A percentile compares a stretch with the other conserved stretches of the same genome.
Evolutionary conservation across 371 early-diverging fungal genomes (phyloP).

Genomic region (Haplosporangium sp.): DNA sequence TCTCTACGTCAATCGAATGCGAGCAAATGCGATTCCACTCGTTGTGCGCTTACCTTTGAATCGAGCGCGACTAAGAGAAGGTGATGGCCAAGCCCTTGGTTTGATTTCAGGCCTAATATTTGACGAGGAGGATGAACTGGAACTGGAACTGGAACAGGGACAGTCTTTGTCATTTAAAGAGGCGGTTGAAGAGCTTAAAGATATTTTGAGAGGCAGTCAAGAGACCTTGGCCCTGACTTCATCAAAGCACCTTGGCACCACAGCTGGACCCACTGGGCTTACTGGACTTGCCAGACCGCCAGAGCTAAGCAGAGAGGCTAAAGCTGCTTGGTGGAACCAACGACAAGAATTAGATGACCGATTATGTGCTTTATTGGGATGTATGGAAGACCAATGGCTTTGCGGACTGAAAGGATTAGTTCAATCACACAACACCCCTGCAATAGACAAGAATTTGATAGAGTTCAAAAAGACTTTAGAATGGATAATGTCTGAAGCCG

Average conservation of each 20-base stretch:
- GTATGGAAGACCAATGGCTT: slow-evolving; percentile 83
- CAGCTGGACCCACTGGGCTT: not conserved
- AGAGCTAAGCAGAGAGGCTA: slow-evolving; percentile 64
- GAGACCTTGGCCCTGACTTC: slow-evolving; percentile 49
- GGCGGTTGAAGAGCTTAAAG: slow-evolving; percentile 60
- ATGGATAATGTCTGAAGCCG: slow-evolving; percentile 34
- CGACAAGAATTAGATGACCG: slow-evolving; percentile 76
- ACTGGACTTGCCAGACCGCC: slow-evolving; percentile 13
- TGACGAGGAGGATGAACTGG: not conserved
- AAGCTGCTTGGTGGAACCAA: slow-evolving; percentile 83
- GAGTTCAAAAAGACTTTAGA: slow-evolving; percentile 39
- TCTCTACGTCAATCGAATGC: slow-evolving; percentile 74
- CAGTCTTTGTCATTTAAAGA: slow-evolving; percentile 49
- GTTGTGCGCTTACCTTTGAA: slow-evolving; percentile 80
- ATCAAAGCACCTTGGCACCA: slow-evolving; percentile 1
- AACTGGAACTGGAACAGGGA: not conserved
- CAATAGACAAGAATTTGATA: slow-evolving; percentile 24
- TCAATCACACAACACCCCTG: slow-evolving; percentile 39
- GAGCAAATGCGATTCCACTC: slow-evolving; percentile 62
- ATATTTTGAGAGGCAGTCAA: slow-evolving; percentile 72
- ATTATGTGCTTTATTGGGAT: slow-evolving; percentile 66
- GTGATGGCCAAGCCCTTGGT: slow-evolving; percentile 49
- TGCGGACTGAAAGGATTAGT: slow-evolving; percentile 78
- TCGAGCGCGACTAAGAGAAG: slow-evolving; percentile 63
- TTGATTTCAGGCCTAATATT: slow-evolving; percentile 16